Evolutionary conservation across 2,329 filamentous ascomycete genomes (phyloP).

Genomic region (Daldinia eschscholtzii): DNA sequence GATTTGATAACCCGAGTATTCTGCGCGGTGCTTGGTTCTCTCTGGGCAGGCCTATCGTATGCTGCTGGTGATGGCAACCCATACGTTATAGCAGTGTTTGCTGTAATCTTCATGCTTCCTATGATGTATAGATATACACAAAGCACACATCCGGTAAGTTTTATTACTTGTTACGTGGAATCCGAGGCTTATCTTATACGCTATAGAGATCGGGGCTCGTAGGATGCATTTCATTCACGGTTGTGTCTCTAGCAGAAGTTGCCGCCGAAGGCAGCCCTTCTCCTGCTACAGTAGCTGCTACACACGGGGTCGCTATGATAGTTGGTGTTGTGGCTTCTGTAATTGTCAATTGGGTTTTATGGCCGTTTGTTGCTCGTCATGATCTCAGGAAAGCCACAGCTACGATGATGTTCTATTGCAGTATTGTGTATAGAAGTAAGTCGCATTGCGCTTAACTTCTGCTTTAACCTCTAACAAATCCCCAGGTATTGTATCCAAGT

Average conservation of each 20-base stretch:
- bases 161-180: not conserved
- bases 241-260: constrained; percentile 63
- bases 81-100: constrained; percentile 67
- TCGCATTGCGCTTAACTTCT: not conserved
- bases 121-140: constrained; percentile 70
- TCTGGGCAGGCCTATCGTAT: constrained; percentile 67
- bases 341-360: constrained; percentile 69
- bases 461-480: constrained; percentile 12
- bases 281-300: constrained; percentile 58
- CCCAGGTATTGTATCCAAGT: constrained; percentile 64
- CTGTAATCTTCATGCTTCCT: constrained; percentile 68
- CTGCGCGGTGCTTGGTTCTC: constrained; percentile 64
- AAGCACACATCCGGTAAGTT: constrained; percentile 64
- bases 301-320: constrained; percentile 64
- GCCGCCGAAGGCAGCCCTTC: constrained; percentile 52
- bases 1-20: constrained; percentile 66
- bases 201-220: constrained; percentile 67
- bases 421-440: constrained; percentile 67
- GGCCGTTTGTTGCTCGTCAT: constrained; percentile 72
- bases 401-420: constrained; percentile 69
- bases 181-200: constrained; percentile 12
- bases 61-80: constrained; percentile 65
- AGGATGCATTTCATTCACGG: constrained; percentile 68
- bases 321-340: constrained; percentile 67
- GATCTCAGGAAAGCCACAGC: constrained; percentile 68